Conservation (phyloP, 2,329 filamentous ascomycete species). For the Monilinia aucupariae region DNA sequence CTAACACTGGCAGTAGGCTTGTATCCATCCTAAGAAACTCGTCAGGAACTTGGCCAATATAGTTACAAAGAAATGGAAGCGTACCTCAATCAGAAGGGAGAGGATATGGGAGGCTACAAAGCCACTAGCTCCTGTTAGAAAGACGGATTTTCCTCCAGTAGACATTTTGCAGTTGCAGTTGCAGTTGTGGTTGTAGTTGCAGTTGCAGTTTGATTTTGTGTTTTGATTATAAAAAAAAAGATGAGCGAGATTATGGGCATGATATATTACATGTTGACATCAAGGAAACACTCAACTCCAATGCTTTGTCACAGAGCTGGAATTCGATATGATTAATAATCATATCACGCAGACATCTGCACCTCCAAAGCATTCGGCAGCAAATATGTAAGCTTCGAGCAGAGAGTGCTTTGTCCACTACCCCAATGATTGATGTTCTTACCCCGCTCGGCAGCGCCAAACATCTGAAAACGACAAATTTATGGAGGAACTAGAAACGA, state of each 20-base stretch:
- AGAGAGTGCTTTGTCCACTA: not conserved
- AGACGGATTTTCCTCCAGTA: slow-evolving; percentile 17
- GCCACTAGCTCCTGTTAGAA: slow-evolving; percentile 39
- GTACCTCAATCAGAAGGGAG: slow-evolving; percentile 29
- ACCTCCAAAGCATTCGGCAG: not conserved
- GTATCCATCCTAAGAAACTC: slow-evolving; percentile 13
- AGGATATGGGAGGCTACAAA: slow-evolving; percentile 48
- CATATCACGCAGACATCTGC: not conserved
- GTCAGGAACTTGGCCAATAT: not conserved
- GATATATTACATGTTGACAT: not conserved
- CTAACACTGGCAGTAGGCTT: slow-evolving; percentile 37
- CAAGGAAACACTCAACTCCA: not conserved
- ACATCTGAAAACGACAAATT: not conserved
- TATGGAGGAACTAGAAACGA: not conserved
- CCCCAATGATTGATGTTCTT: not conserved
- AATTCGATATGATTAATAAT: not conserved
- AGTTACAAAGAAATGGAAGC: not conserved
- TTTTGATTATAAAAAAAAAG: not conserved
- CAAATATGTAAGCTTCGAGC: not conserved
- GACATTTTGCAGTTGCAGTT: slow-evolving; percentile 1
- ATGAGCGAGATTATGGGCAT: not conserved
- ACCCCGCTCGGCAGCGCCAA: not conserved
- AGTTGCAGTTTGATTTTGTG: not conserved
- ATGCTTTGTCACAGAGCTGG: not conserved
- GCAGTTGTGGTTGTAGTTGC: not conserved